These are phyloP conservation scores for Pythium aristosporum DNA, from an alignment of 352 stramenopile genomes.

Conservation along the genomic window DNA sequence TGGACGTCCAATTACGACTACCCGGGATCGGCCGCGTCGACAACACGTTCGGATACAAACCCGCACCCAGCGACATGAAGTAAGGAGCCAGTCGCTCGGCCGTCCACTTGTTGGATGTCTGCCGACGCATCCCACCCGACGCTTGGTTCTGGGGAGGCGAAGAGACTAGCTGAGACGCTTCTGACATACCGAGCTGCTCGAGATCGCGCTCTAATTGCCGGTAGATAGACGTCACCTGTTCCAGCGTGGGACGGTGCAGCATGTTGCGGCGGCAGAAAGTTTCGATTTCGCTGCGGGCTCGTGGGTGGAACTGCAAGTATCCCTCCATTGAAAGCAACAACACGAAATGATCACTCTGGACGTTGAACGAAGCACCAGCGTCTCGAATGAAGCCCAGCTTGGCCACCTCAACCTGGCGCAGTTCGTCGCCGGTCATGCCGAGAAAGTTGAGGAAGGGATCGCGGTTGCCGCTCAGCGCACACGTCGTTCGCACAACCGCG, in stretches of 20 bases:
- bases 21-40: conserved; percentile 37
- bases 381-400: conserved; percentile 56
- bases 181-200: conserved; percentile 45
- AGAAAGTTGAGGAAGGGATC: conserved; percentile 76
- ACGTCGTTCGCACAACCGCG: conserved; percentile 59
- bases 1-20: conserved; percentile 71
- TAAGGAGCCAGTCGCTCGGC: conserved; percentile 46
- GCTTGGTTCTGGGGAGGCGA: neutral
- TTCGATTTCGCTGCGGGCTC: conserved; percentile 39
- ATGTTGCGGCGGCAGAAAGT: conserved; percentile 63
- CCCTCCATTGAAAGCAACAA: conserved; percentile 65
- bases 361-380: conserved; percentile 31
- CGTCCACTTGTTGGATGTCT: neutral
- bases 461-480: conserved; percentile 70
- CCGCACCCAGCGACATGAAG: conserved; percentile 63
- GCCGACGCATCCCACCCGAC: neutral
- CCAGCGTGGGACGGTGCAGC: conserved; percentile 58
- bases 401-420: conserved; percentile 49
- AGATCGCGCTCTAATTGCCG: conserved; percentile 66
- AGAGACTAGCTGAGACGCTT: conserved; percentile 42
- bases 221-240: conserved; percentile 70
- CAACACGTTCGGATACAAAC: conserved; percentile 78
- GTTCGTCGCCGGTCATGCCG: conserved; percentile 59
- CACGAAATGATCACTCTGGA: conserved; percentile 76
- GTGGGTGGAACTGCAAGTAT: conserved; percentile 44